These are phyloP conservation scores for Raphanus sativus DNA, from an alignment of 345 rosid species.

Conservation along the genomic window DNA sequence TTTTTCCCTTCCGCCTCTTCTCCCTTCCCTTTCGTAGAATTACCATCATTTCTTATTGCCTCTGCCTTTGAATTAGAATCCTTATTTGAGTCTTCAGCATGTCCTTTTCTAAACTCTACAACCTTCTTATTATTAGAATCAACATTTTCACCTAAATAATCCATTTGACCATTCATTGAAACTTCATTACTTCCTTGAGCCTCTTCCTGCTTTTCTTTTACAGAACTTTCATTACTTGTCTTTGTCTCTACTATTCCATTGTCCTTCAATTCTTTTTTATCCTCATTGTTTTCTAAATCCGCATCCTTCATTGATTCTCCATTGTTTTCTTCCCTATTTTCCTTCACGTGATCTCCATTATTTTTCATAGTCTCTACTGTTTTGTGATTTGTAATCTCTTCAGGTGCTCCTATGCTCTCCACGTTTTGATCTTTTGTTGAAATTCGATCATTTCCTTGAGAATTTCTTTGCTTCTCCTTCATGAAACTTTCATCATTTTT, in stretches of 20 bases:
- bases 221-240: neutral
- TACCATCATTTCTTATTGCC: neutral
- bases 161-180: neutral
- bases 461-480: neutral
- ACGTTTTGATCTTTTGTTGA: neutral
- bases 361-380: neutral
- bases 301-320: neutral
- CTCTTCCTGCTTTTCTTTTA: neutral
- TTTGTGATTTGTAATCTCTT: neutral
- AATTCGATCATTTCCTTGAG: neutral
- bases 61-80: neutral
- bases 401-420: neutral
- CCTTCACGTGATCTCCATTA: neutral
- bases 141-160: neutral
- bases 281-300: neutral
- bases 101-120: neutral
- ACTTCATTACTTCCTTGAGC: neutral
- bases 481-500: neutral
- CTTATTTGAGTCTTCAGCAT: neutral
- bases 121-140: neutral
- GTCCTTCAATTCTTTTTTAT: neutral
- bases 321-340: neutral
- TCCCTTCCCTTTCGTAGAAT: neutral
- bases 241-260: neutral
- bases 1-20: conserved; percentile 5